Conservation (phyloP, 108 stramenopile species). For the Cyclotella distinguenda region DNA sequence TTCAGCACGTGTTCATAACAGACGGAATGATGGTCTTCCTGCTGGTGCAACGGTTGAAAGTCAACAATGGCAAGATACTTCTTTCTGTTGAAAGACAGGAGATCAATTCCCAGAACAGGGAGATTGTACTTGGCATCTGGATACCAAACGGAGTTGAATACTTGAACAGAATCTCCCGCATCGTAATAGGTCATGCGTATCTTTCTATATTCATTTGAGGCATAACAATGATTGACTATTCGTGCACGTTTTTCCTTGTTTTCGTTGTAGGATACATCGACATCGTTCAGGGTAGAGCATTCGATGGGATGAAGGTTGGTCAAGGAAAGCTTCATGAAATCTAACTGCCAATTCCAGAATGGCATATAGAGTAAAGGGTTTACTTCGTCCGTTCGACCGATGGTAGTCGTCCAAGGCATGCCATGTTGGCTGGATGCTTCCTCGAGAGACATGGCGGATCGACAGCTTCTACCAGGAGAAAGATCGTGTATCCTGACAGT, state of each 20-base stretch:
- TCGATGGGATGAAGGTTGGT: slow-evolving; percentile 63
- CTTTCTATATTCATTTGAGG: slow-evolving; percentile 82
- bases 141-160: slow-evolving; percentile 94
- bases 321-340: slow-evolving; percentile 72
- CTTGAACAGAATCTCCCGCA: slow-evolving; percentile 91
- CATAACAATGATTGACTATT: slow-evolving; percentile 73
- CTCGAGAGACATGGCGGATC: slow-evolving; percentile 23
- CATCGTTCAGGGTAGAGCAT: slow-evolving; percentile 51
- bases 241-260: slow-evolving; percentile 72
- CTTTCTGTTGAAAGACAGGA: slow-evolving; percentile 88
- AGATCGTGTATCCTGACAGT: not conserved
- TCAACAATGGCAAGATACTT: slow-evolving; percentile 93
- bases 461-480: slow-evolving; percentile 33
- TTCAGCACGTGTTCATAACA: slow-evolving; percentile 69
- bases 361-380: slow-evolving; percentile 82
- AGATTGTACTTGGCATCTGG: slow-evolving; percentile 88
- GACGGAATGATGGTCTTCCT: slow-evolving; percentile 69
- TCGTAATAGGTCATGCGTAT: slow-evolving; percentile 96
- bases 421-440: slow-evolving; percentile 64
- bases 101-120: slow-evolving; percentile 92
- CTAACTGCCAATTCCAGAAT: slow-evolving; percentile 87
- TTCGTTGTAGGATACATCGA: slow-evolving; percentile 70
- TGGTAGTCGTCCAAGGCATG: slow-evolving; percentile 82
- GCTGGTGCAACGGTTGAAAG: slow-evolving; percentile 89
- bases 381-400: slow-evolving; percentile 52